Base-by-base conservation (phyloP, 257 asterid species). In the Rhazya stricta region DNA sequence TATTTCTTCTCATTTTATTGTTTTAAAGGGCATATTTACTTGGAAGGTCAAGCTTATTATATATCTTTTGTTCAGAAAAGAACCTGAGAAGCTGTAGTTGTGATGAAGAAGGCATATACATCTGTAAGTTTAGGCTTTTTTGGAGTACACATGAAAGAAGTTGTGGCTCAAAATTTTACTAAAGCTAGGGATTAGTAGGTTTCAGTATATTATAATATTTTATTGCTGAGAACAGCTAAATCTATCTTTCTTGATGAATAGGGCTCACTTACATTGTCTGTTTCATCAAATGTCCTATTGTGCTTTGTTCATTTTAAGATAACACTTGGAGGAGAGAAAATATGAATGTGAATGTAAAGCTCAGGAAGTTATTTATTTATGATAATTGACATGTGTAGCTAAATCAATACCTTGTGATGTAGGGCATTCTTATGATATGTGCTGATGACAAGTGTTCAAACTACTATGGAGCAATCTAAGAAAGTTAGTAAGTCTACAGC, bases 381-480 rank as follows among this genome's bases (percentile, higher is more conserved):
- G 43, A 62, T 11, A 32, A 16, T 62, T 62, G 25, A 36, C n/a
- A 7, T 1, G 30, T 54, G 11, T 23, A 23, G 12, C 13, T n/a
- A 54, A 48, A 54, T 61, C 41, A 61, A 27, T 16, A 66, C 42
- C 36, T 43, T 25, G 32, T 45, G 42, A 25, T 74, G n/a, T n/a
- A 74, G 63, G 63, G 72, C 37, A 65, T 71, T 51, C 16, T 46
- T 34, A 3, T 23, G 13, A 63, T 34, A 27, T 29, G n/a, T 34
- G 67, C 53, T 46, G 70, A 78, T 78, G 81, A 45, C 74, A 4
- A 78, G 51, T 53, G 50, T 72, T 78, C 63, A 72, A 51, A 51
- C 73, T 34, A 46, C 70, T n/a, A 78, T 53, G 77, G 81, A 72
- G 45, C 74, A 72, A 41, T 34, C 81, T 13, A 72, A 72, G 77